A percentile compares a stretch with the other conserved stretches of the same genome.
phyloP scores from a whole-genome alignment of 1,284 basidiomycete species.

The Taiwanofungus camphoratus region DNA sequence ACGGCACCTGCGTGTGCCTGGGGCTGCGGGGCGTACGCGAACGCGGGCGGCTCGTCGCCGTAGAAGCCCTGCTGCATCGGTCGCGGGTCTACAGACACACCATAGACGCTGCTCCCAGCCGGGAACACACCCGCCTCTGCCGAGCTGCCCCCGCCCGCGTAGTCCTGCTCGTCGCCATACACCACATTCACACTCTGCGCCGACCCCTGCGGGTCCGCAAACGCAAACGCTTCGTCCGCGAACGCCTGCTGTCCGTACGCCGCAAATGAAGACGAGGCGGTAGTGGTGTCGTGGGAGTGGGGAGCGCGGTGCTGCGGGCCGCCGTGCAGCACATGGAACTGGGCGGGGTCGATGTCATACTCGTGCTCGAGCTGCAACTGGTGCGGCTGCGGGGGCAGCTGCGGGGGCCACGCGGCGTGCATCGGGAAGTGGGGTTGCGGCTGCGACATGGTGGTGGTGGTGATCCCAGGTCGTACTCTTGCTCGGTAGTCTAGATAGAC shows the following conservation, averaged over 20 bases:
- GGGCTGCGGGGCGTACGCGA: slow-evolving; percentile 8
- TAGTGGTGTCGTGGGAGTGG: background rate
- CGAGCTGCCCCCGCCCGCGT: slow-evolving; percentile 4
- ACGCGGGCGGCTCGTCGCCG: slow-evolving; percentile 9
- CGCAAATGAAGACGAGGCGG: too few species aligned
- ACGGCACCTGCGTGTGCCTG: slow-evolving; percentile 11
- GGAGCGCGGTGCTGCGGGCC: background rate
- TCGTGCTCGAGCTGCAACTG: slow-evolving; percentile 26
- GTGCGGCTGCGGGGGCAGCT: slow-evolving; percentile 13
- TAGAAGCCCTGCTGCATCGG: slow-evolving; percentile 11
- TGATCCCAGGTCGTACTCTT: background rate
- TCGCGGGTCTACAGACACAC: too few species aligned
- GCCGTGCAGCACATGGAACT: slow-evolving; percentile 20
- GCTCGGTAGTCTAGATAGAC: background rate
- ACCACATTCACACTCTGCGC: too few species aligned
- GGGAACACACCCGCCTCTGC: too few species aligned
- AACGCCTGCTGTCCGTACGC: too few species aligned
- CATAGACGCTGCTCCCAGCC: too few species aligned
- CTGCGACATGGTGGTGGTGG: too few species aligned
- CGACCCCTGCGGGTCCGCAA: too few species aligned
- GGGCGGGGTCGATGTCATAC: slow-evolving; percentile 21
- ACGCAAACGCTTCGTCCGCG: too few species aligned
- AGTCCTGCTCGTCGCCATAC: too few species aligned
- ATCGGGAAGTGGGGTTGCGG: slow-evolving; percentile 20
- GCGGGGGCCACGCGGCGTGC: slow-evolving; percentile 8